Evolutionary conservation across 1,139 yeast species (phyloP), one percentile per base, ranked within the genome.

Genomic region (Starmera stellimalicola): DNA sequence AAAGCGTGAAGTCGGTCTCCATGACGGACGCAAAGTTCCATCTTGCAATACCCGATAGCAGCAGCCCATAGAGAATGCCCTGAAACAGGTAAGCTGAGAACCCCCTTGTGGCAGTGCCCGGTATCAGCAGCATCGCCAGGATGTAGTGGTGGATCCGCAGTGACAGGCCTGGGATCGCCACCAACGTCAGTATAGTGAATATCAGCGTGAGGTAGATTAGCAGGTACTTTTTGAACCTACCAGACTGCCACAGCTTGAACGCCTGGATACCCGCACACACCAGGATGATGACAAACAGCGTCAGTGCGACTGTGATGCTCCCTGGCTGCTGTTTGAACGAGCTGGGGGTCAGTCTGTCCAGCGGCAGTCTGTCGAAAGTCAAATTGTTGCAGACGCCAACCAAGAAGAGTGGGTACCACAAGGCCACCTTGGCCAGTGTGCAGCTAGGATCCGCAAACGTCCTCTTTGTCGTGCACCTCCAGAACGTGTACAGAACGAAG

Each of bases 11-110:
- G 30, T 70, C 70, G 0, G 96, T 85, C 51, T 88, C 95, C 2
- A 82, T 75, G 38, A 88, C 77, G 16, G 95, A 77, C 3, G 94
- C 97, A 49, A 81, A 77, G 34, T 93, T 96, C 98, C 98, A 88
- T 38, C 94, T 65, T 0, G 94, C 77, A 2, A 85, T 75, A 0
- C 98, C 98, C 16, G 91, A 80, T 7, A 87, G 65, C 36, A 82
- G 70, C 26, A 88, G 62, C 0, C 97, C 98, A 1, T 84, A 55
- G 18, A 91, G 60, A 2, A 91, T 68, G 2, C 97, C 97, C 52
- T 87, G 95, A 51, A 85, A 80, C 16, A 74, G 42, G 34, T 80
- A 62, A 0, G 87, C 87, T 0, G 83, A 67, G 30, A 72, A 50
- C 1, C 94, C 87, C 40, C 79, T 65, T 0, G 95, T 81, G 10